Evolutionary conservation across 441 rosid genomes (phyloP).

Genomic region (Biscutella auriculata): DNA sequence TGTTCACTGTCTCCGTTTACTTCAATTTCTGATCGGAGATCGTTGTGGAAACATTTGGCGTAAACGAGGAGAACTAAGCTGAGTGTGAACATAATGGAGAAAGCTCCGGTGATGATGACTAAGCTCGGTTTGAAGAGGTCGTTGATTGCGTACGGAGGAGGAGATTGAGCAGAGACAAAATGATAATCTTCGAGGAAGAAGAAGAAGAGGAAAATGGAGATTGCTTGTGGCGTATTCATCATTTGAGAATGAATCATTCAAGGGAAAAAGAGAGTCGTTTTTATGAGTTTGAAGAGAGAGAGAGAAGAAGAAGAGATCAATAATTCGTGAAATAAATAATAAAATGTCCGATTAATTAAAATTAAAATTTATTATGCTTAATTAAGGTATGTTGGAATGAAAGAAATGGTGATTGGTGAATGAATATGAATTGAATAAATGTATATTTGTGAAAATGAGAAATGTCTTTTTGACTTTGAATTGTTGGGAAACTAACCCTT

Average conservation of each 20-base stretch:
- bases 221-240: constrained; percentile 29
- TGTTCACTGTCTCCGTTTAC: not conserved
- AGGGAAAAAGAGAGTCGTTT: not conserved
- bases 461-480: too few relatives aligned
- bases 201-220: constrained; percentile 2
- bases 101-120: constrained; percentile 55
- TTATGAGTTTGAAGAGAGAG: not conserved
- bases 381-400: too few relatives aligned
- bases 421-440: too few relatives aligned
- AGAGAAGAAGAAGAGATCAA: too few relatives aligned
- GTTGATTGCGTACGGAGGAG: constrained; percentile 10
- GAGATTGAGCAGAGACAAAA: constrained; percentile 35
- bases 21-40: constrained; percentile 12
- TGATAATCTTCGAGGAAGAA: constrained; percentile 12
- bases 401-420: too few relatives aligned
- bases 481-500: too few relatives aligned
- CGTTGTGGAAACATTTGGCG: constrained; percentile 48
- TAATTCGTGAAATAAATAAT: too few relatives aligned
- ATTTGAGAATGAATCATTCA: not conserved
- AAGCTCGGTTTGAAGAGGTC: constrained; percentile 49
- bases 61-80: constrained; percentile 46
- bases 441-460: too few relatives aligned
- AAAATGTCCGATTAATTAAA: too few relatives aligned
- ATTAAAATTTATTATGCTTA: too few relatives aligned
- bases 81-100: constrained; percentile 45